Percentiles rank a stretch among this genome's conserved stretches.
phyloP scores from a whole-genome alignment of 2,329 filamentous ascomycete species.

The Fusarium tjaetaba region DNA sequence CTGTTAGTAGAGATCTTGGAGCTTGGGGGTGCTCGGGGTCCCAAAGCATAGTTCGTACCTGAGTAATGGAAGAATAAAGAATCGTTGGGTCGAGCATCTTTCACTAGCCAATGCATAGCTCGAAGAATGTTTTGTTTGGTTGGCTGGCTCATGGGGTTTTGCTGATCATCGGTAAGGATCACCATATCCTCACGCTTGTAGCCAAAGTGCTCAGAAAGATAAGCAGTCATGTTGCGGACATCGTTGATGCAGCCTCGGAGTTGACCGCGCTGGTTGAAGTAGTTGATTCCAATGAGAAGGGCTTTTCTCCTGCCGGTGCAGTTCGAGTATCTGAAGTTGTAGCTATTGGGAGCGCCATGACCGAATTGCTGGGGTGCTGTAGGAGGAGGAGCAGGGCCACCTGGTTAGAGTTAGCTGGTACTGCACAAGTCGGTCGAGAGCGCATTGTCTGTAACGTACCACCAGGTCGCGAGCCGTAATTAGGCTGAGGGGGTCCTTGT shows the following conservation, averaged over 20 bases:
- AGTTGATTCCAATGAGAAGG: slow-evolving; percentile 93
- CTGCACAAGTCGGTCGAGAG: neutral
- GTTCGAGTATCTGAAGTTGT: slow-evolving; percentile 89
- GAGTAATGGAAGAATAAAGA: slow-evolving; percentile 98
- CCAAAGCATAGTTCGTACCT: slow-evolving; percentile 61
- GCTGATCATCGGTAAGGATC: slow-evolving; percentile 93
- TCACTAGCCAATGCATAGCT: slow-evolving; percentile 98
- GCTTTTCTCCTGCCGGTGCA: slow-evolving; percentile 92
- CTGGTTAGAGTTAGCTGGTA: slow-evolving; percentile 42
- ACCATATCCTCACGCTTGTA: slow-evolving; percentile 98
- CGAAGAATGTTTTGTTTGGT: slow-evolving; percentile 95
- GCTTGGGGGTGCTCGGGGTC: neutral
- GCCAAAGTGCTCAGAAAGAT: slow-evolving; percentile 87
- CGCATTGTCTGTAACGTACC: slow-evolving; percentile 48
- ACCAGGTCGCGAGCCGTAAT: slow-evolving; percentile 62
- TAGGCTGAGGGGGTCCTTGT: slow-evolving; percentile 52
- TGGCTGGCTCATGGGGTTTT: slow-evolving; percentile 96
- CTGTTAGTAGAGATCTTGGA: slow-evolving; percentile 16
- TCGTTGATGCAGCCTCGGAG: slow-evolving; percentile 96
- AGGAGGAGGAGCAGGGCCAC: slow-evolving; percentile 72
- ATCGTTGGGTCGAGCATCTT: slow-evolving; percentile 91
- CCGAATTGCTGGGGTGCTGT: slow-evolving; percentile 77
- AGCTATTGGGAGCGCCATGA: slow-evolving; percentile 80
- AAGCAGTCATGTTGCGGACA: slow-evolving; percentile 95
- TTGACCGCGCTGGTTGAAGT: slow-evolving; percentile 92